Base-by-base conservation (phyloP, 202 grass and related monocot species). In the Schoenoplectus triqueter region DNA sequence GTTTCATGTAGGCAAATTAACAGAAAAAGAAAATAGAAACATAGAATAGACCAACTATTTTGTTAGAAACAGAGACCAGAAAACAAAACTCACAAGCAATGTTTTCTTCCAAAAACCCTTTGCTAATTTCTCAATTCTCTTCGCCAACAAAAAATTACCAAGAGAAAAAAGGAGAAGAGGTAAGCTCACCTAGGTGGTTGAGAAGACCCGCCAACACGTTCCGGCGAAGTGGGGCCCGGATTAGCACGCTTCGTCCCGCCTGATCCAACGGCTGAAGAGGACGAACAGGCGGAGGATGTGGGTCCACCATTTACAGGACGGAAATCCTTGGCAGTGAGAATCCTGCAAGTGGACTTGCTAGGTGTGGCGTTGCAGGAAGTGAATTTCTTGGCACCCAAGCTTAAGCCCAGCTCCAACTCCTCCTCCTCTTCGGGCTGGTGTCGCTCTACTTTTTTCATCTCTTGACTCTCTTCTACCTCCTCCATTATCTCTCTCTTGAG, bases 331-430 rank as follows among this genome's bases (percentile, higher is more conserved):
- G 91, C 83, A 55, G 91, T 93, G 52, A 93, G 86, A 82, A 95
- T 91, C 69, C 91, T 77, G 91, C 87, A 93, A 45, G 70, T 77
- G 66, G 82, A 2, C 7, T 71, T 86, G 50, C 79, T 3, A 10
- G 69, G 1, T 48, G 21, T 75, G 59, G 71, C 31, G 31, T 31
- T 31, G 31, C 31, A 31, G 31, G 31, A 31, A 31, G 31, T 64
- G 22, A 69, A 52, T 9, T 88, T 91, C 81, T 85, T 93, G 62
- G 89, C 87, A 14, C 91, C 89, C 6, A 95, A 88, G 82, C 87
- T 89, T 76, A 95, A 86, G 46, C 91, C 91, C 22, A 95, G 80
- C 86, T 93, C 91, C 70, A 95, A 88, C 76, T 88, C 88, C 86
- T 86, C 83, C 39, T 74, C 84, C 45, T 89, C 83, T 31, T 31